Base-by-base conservation (phyloP, 2,329 filamentous ascomycete species). In the Penicillium capsulatum region DNA sequence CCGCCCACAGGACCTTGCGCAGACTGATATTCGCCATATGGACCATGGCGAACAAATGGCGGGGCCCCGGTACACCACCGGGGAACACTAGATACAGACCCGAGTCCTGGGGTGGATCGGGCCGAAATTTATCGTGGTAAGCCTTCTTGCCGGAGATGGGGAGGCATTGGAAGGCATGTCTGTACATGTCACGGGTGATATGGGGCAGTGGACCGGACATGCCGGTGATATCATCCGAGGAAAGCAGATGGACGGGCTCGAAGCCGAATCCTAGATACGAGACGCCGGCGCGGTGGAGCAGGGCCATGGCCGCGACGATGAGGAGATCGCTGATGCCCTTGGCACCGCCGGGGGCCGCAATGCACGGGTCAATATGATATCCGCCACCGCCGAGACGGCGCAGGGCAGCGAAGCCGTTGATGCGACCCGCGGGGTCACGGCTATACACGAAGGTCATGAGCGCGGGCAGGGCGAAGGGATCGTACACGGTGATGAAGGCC, bases 361-460 rank as follows among this genome's bases (percentile, higher is more conserved):
- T 59, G 38, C 56, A 68, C 0, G 66, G 67, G 31, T 70, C 67
- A n/a, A 70, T 40, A 37, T 70, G 67, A 39, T 68, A 69, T 10
- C 66, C 67, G 11, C 60, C 56, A 4, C 57, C 55, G 16, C 65
- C 63, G 8, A 69, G 51, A 13, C 53, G 59, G 7, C 67, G 59
- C 2, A 70, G 51, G 1, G 61, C 67, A 0, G 66, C 65, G 30
- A 69, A 67, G 0, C 66, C 66, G 33, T 63, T 64, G 7, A 60
- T 51, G 0, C 14, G 33, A 0, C 60, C 61, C 14, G 57, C 48
- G 1, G 54, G 42, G 7, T 51, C 54, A 16, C 54, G 57, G 1
- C 63, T 60, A 38, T 69, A 69, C 13, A 70, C 55, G 48, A 66
- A 70, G 3, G 57, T 65, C 66, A 69, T 69, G 0, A 69, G 51